phyloP scores from a whole-genome alignment of 306 rosid genomes.

The Quercus bicolor region DNA sequence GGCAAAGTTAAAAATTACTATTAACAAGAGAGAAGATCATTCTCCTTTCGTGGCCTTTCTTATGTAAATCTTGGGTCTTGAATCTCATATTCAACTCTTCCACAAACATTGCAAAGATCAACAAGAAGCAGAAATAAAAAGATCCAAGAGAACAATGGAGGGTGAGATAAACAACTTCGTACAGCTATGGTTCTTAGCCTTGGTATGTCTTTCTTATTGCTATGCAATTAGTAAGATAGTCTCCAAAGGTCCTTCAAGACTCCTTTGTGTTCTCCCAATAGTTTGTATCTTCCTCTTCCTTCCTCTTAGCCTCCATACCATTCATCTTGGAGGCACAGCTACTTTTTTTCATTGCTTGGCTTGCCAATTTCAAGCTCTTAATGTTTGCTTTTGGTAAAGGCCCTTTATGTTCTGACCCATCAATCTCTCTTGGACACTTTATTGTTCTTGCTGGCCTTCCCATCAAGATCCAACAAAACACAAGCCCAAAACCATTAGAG shows the following conservation, averaged over 20 bases:
- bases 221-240: slow-evolving; percentile 25
- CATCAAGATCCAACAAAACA: slow-evolving; percentile 47
- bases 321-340: slow-evolving; percentile 35
- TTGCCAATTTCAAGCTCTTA: slow-evolving; percentile 52
- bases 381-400: slow-evolving; percentile 45
- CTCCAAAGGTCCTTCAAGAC: slow-evolving; percentile 25
- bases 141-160: slow-evolving; percentile 23
- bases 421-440: slow-evolving; percentile 49
- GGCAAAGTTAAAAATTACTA: too few relatives aligned
- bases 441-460: slow-evolving; percentile 58
- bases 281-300: slow-evolving; percentile 33
- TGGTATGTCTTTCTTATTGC: slow-evolving; percentile 35
- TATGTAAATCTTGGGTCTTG: background rate
- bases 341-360: slow-evolving; percentile 57
- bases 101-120: background rate
- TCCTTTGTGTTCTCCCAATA: slow-evolving; percentile 34
- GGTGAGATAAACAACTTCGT: slow-evolving; percentile 27
- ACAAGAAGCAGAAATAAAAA: background rate
- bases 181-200: slow-evolving; percentile 21
- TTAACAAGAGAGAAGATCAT: too few relatives aligned
- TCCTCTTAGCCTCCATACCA: slow-evolving; percentile 39
- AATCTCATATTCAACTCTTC: background rate
- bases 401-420: slow-evolving; percentile 35
- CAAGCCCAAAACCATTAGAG: background rate
- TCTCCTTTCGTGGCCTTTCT: background rate